phyloP scores from a whole-genome alignment of 2,329 filamentous ascomycete genomes.

The Huntiella abstrusa region DNA sequence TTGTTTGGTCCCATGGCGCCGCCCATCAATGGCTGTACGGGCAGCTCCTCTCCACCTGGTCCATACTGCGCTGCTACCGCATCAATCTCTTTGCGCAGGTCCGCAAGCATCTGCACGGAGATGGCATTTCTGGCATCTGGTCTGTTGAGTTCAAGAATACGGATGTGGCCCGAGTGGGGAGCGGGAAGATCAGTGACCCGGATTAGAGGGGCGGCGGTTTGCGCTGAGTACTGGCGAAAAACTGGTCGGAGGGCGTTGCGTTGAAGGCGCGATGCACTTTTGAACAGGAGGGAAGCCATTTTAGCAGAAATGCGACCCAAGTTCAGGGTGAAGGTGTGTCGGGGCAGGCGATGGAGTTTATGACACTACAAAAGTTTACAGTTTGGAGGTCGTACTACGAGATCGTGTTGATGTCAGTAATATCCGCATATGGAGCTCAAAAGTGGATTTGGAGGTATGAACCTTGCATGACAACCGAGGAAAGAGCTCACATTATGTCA shows the following conservation, averaged over 20 bases:
- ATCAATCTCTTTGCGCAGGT: conserved; percentile 54
- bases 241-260: conserved; percentile 1
- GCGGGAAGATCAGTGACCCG: conserved; percentile 59
- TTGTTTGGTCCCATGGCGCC: conserved; percentile 25
- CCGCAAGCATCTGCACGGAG: conserved; percentile 54
- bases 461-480: no score
- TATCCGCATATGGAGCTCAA: no score
- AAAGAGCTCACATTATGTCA: no score
- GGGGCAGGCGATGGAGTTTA: no score
- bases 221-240: conserved; percentile 25
- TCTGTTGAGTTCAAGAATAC: conserved; percentile 72
- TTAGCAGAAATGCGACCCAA: no score
- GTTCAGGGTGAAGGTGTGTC: no score
- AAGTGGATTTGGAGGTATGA: no score
- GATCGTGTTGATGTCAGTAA: no score
- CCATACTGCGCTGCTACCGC: conserved; percentile 50
- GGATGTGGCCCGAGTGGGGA: conserved; percentile 64
- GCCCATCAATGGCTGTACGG: conserved; percentile 23
- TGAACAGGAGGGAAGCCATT: no score
- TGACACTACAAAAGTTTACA: no score
- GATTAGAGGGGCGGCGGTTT: conserved; percentile 33
- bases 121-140: conserved; percentile 79
- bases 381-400: no score
- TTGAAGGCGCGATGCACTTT: neutral
- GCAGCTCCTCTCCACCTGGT: conserved; percentile 34